These are phyloP conservation scores for Xylaria intraflava DNA, from an alignment of 495 filamentous ascomycete species.

Conservation along the genomic window DNA sequence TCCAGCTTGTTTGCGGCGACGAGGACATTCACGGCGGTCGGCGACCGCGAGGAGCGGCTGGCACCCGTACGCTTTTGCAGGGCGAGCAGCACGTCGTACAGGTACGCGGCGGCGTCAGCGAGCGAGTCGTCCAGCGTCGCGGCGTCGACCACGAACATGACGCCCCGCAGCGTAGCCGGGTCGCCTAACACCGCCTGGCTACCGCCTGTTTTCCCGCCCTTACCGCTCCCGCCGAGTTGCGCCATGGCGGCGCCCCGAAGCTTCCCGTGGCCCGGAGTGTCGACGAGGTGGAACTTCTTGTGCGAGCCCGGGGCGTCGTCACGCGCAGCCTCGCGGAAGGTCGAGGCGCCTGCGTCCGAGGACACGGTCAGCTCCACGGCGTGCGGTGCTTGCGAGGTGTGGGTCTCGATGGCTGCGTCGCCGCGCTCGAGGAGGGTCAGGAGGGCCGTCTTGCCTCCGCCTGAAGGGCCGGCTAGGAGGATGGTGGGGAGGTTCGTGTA, in stretches of 20 bases:
- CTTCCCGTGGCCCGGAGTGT: conserved; percentile 95
- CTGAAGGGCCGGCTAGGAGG: conserved; percentile 76
- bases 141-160: conserved; percentile 85
- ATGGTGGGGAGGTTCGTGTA: conserved; percentile 70
- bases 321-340: conserved; percentile 52
- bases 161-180: conserved; percentile 19
- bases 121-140: conserved; percentile 53
- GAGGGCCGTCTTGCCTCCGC: conserved; percentile 82
- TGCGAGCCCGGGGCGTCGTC: conserved; percentile 37
- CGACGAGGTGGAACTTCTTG: conserved; percentile 67
- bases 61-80: conserved; percentile 68
- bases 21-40: conserved; percentile 62
- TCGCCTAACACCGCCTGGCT: conserved; percentile 51
- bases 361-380: conserved; percentile 68
- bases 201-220: conserved; percentile 45
- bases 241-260: conserved; percentile 58
- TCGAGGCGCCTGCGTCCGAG: conserved; percentile 50
- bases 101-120: conserved; percentile 46
- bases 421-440: conserved; percentile 58
- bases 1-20: conserved; percentile 93
- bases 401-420: conserved; percentile 48
- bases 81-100: conserved; percentile 76
- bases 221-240: conserved; percentile 34
- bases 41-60: conserved; percentile 51
- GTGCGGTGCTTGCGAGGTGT: conserved; percentile 73